A percentile compares a stretch with the other conserved stretches of the same genome.
phyloP scores from a whole-genome alignment of 108 stramenopile genomes.

The Cyclotella sp. region DNA sequence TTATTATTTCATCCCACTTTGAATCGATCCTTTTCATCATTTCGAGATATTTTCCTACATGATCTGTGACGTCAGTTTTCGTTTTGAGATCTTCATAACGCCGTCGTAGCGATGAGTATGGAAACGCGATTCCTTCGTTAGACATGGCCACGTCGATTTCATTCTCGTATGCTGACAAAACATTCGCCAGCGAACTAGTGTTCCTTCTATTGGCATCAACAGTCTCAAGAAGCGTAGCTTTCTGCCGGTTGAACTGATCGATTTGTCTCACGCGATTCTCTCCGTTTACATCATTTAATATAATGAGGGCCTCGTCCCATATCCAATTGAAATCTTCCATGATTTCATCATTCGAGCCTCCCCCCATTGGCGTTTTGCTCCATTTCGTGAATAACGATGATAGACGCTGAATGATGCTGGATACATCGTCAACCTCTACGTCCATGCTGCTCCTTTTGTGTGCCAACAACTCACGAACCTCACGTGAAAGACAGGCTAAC shows the following conservation, averaged over 20 bases:
- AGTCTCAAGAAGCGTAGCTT: constrained; percentile 42
- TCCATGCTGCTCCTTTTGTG: neutral
- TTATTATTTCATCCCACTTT: constrained; percentile 41
- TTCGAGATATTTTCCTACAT: constrained; percentile 42
- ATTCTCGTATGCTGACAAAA: constrained; percentile 64
- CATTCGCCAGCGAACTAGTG: constrained; percentile 41
- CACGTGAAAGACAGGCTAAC: constrained; percentile 22
- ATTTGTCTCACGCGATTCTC: constrained; percentile 14
- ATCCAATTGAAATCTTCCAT: constrained; percentile 43
- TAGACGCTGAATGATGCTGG: constrained; percentile 31
- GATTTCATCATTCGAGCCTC: constrained; percentile 56
- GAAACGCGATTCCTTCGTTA: constrained; percentile 50
- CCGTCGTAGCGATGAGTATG: constrained; percentile 16
- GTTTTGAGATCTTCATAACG: constrained; percentile 16
- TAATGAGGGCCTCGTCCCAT: constrained; percentile 46
- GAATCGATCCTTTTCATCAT: constrained; percentile 35
- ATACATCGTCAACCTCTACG: constrained; percentile 1
- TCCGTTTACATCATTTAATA: constrained; percentile 14
- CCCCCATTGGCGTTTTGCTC: constrained; percentile 55
- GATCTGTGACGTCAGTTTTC: constrained; percentile 13
- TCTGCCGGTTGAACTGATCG: constrained; percentile 46
- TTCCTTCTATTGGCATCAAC: constrained; percentile 47
- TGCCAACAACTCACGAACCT: neutral
- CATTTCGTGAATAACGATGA: constrained; percentile 28
- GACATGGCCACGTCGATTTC: constrained; percentile 80